A percentile compares a stretch with the other conserved stretches of the same genome.
phyloP scores from a whole-genome alignment of 2,329 filamentous ascomycete species.

The Verticillium zaregamsianum region DNA sequence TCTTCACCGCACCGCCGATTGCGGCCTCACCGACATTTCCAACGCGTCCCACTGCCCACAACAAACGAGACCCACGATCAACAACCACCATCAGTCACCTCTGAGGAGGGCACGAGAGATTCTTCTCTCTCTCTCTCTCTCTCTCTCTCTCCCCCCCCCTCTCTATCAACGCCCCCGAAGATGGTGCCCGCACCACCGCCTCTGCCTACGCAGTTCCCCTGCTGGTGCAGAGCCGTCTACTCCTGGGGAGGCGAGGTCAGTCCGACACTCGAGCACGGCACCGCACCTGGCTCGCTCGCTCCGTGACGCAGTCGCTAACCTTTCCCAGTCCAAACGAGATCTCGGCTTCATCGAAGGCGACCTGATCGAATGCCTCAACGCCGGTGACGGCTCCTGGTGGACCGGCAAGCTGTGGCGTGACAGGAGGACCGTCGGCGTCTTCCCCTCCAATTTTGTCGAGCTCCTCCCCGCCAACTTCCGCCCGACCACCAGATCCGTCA shows the following conservation, averaged over 20 bases:
- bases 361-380: slow-evolving; percentile 95
- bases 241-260: slow-evolving; percentile 85
- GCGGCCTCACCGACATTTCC: not conserved
- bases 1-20: slow-evolving; percentile 1
- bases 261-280: slow-evolving; percentile 1
- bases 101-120: not conserved
- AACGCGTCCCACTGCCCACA: not conserved
- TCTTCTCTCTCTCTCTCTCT: not conserved
- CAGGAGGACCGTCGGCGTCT: slow-evolving; percentile 83
- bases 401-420: slow-evolving; percentile 88
- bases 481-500: slow-evolving; percentile 61
- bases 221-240: slow-evolving; percentile 87
- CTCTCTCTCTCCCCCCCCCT: not conserved
- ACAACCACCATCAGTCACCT: not conserved
- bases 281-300: not conserved
- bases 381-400: slow-evolving; percentile 98
- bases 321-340: slow-evolving; percentile 75
- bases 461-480: slow-evolving; percentile 81
- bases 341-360: slow-evolving; percentile 97
- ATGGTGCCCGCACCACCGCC: slow-evolving; percentile 55
- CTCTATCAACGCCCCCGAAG: slow-evolving; percentile 12
- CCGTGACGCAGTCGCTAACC: not conserved
- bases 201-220: slow-evolving; percentile 77
- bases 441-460: slow-evolving; percentile 96
- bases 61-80: not conserved